A percentile compares a stretch with the other conserved stretches of the same genome.
phyloP scores from a whole-genome alignment of 2,329 filamentous ascomycete genomes.

The Pseudocercospora musae region DNA sequence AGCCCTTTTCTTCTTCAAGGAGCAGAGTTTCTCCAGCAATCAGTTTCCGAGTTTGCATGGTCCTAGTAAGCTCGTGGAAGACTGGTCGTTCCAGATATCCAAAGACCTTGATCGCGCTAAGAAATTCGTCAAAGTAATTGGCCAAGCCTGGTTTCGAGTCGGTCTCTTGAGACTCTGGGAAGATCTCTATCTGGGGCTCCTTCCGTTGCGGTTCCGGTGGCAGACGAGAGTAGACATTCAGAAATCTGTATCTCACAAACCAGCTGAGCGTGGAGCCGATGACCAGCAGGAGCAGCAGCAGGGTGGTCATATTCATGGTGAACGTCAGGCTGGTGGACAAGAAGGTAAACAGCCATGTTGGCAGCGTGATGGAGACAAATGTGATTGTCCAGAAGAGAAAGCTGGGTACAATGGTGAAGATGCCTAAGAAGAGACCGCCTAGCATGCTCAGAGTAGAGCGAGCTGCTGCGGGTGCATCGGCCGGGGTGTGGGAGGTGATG shows the following conservation, averaged over 20 bases:
- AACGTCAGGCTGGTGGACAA: conserved; percentile 93
- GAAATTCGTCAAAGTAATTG: conserved; percentile 96
- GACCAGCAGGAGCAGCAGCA: conserved; percentile 76
- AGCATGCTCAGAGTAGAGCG: conserved; percentile 31
- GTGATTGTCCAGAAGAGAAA: conserved; percentile 75
- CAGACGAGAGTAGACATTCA: conserved; percentile 94
- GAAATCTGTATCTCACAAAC: conserved; percentile 90
- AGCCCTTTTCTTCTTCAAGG: conserved; percentile 95
- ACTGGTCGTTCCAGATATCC: conserved; percentile 94
- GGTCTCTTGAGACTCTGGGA: conserved; percentile 86
- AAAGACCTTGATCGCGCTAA: conserved; percentile 98
- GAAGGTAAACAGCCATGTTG: conserved; percentile 82
- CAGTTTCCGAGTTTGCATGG: conserved; percentile 96
- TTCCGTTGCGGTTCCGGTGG: conserved; percentile 94
- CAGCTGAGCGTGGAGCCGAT: conserved; percentile 84
- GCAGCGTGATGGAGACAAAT: conserved; percentile 82
- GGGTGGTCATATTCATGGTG: conserved; percentile 96
- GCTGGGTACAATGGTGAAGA: conserved; percentile 51
- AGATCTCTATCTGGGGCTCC: conserved; percentile 91
- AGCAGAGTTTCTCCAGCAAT: conserved; percentile 94
- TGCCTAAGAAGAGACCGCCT: conserved; percentile 32
- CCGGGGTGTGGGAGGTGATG: conserved; percentile 14
- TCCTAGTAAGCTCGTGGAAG: conserved; percentile 94
- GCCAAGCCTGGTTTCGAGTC: conserved; percentile 85
- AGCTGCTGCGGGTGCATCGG: conserved; percentile 18